Evolutionary conservation across 2,329 filamentous ascomycete species (phyloP), one percentile per base, ranked within the genome.

Genomic region (Hyphodiscus sp.): DNA sequence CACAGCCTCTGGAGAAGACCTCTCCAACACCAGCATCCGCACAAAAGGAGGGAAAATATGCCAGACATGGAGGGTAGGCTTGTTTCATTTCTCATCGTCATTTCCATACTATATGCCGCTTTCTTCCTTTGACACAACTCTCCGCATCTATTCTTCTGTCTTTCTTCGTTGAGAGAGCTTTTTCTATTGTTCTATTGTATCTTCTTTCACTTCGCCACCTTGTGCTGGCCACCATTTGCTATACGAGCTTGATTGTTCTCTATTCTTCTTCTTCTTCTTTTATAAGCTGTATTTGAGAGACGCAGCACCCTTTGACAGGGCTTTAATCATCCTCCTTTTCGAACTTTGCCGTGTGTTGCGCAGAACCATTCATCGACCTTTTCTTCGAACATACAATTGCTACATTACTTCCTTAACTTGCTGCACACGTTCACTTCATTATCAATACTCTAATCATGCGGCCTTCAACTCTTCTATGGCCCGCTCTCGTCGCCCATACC

Each of bases 401-500:
- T 49, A 41, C 15, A 19, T 2, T 11, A 19, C 10, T 15, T 19
- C 20, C 3, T 18, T 41, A 15, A 11, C 20, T 18, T 50, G n/a
- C 18, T 43, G 18, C 16, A 18, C 13, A 16, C 33, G 41, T 23
- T 20, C 13, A 43, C 26, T 4, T 43, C 20, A 10, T 6, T 2
- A 43, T 43, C 20, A 23, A 38, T 43, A 38, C 8, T 50, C 41
- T 43, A 49, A 61, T 51, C 53, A 66, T 66, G 64, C 57, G 54
- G 16, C 30, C 56, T 53, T 51, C 54, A 38, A 59, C 53, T 48
- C 56, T 59, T 49, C 50, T 62, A 61, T 63, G 57, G 57, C 53
- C 45, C 44, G 46, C 45, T 53, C 51, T 61, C 26, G 52, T 61
- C 42, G 41, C 50, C 13, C 53, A 55, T 26, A 53, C 44, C 38